Evolutionary conservation across 305 asterid species (phyloP).

Genomic region (Fraxinus floribunda): DNA sequence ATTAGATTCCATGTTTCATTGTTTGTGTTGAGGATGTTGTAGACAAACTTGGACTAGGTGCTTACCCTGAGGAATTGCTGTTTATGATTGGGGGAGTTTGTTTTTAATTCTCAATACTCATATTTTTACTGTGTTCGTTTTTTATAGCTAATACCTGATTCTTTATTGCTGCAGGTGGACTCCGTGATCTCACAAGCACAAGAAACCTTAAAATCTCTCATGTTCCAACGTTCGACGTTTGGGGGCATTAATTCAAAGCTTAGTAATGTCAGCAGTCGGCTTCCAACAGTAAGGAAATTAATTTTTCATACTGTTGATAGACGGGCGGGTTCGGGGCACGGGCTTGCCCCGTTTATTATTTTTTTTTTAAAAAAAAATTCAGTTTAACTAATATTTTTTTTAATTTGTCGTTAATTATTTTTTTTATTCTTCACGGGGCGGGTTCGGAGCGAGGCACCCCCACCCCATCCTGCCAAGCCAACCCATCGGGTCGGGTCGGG

Average conservation of each 20-base stretch:
- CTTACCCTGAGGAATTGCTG: conserved; percentile 3
- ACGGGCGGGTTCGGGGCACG: no score
- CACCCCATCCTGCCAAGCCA: no score
- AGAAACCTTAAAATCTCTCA: conserved; percentile 80
- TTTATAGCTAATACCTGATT: conserved; percentile 20
- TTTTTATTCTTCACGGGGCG: no score
- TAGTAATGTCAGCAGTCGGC: conserved; percentile 93
- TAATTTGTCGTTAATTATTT: no score
- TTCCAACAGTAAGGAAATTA: conserved; percentile 60
- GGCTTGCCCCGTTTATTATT: no score
- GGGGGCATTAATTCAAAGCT: conserved; percentile 89
- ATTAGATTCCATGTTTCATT: neutral
- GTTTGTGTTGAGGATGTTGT: conserved; percentile 9
- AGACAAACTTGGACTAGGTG: conserved; percentile 6
- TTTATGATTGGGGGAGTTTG: conserved; percentile 21
- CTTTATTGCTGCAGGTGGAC: conserved; percentile 65
- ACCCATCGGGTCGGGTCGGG: no score
- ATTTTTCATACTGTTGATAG: neutral
- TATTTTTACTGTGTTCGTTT: neutral
- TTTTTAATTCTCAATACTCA: conserved; percentile 5
- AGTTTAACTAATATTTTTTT: no score
- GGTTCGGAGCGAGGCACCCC: no score
- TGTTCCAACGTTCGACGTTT: conserved; percentile 88
- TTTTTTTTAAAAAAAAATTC: no score
- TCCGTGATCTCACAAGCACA: conserved; percentile 92